Evolutionary conservation across 1,284 basidiomycete species (phyloP), one percentile per base, ranked within the genome.

Genomic region (Cystobasidium slooffiae): DNA sequence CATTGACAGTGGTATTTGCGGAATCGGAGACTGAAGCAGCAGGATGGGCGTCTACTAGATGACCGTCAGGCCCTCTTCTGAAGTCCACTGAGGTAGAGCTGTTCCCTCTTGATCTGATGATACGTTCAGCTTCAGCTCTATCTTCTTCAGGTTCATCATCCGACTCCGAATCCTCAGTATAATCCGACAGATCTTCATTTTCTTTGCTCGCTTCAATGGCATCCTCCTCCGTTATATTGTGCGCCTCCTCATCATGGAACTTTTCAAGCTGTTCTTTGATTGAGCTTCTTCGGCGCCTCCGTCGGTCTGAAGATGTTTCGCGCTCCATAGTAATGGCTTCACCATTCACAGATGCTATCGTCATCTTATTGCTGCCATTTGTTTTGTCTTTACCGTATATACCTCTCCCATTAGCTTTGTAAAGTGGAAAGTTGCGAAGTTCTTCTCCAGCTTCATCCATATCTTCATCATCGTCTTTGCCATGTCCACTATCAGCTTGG

Each of bases 111-210:
- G 24, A 66, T 70, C 18, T 76, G 59, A 16, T 49, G 55, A 22
- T 39, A 49, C 44, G 68, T 76, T 6, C 77, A 76, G 52, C 78
- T 76, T 14, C 78, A 78, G 1, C 78, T 79, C 4, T 51, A 41
- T 66, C 64, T 14, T 43, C 39, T 37, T 52, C 64, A 5, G 64
- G 51, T 18, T 78, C 80, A 69, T 69, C 68, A 2, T 58, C 55
- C 37, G 58, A 52, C 51, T 72, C 69, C 18, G 69, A 63, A 44
- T 51, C 69, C 49, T 72, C 69, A n/a, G 46, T 16, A 44, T 52
- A 53, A 20, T 55, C 69, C 2, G 47, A 39, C 22, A 53, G 39
- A 16, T 20, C 22, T 24, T 72, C 59, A 37, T 72, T 64, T 18
- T 55, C 58, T n/a, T 43, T 37, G 22, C 41, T 55, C 20, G 52